Conservation (phyloP, 495 filamentous ascomycete genomes). For the Cladorrhinum samala region DNA sequence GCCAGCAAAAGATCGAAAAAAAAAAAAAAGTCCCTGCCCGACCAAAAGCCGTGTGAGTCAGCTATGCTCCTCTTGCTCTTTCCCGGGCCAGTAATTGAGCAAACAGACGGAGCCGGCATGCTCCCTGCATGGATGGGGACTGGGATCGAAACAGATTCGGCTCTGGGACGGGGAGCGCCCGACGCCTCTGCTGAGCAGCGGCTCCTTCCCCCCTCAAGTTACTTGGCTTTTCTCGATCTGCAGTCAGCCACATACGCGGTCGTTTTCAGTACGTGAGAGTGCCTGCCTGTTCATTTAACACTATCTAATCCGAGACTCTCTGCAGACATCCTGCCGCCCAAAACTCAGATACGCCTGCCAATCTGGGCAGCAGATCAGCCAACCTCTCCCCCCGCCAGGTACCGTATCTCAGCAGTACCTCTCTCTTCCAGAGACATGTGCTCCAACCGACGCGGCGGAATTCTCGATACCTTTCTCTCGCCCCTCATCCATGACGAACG, state of each 20-base stretch:
- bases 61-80: too few relatives aligned
- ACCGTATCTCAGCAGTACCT: background rate
- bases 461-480: too few relatives aligned
- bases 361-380: conserved; percentile 1
- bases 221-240: conserved; percentile 13
- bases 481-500: too few relatives aligned
- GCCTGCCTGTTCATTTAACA: conserved; percentile 16
- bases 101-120: conserved; percentile 4
- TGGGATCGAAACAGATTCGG: conserved; percentile 2
- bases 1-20: too few relatives aligned
- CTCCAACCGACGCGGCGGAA: too few relatives aligned
- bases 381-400: background rate
- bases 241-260: conserved; percentile 16
- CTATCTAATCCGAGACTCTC: conserved; percentile 11
- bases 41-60: too few relatives aligned
- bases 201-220: background rate
- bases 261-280: conserved; percentile 16
- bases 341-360: too few relatives aligned
- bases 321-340: conserved; percentile 1
- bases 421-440: background rate
- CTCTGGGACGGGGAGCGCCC: conserved; percentile 6
- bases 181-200: conserved; percentile 11
- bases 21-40: too few relatives aligned
- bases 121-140: conserved; percentile 11
- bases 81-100: background rate